phyloP scores from a whole-genome alignment of 139 green algal species.

The Micractinium conductrix region DNA sequence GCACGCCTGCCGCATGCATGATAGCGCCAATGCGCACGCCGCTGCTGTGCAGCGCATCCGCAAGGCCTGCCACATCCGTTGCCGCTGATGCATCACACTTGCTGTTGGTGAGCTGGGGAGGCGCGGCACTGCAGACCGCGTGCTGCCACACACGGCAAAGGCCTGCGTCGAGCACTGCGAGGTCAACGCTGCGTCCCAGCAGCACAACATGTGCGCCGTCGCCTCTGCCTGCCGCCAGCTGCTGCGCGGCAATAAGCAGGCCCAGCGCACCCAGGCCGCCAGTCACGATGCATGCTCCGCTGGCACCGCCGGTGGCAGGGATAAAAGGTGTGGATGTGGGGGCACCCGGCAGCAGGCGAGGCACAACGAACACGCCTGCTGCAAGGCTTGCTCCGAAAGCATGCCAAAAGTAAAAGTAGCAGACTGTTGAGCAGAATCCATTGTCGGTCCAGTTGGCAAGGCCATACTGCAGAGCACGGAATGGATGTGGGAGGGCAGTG shows the following conservation, averaged over 20 bases:
- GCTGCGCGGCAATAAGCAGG: conserved; percentile 67
- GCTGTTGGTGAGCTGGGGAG: conserved; percentile 20
- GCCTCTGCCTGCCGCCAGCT: conserved; percentile 24
- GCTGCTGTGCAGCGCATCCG: not conserved
- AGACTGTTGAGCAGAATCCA: too few species aligned
- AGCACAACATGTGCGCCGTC: conserved; percentile 1
- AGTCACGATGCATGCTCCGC: conserved; percentile 46
- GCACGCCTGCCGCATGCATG: conserved; percentile 74
- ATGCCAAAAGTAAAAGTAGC: not conserved
- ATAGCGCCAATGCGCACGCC: conserved; percentile 15
- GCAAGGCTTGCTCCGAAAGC: not conserved
- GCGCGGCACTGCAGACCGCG: too few species aligned
- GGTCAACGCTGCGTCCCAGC: conserved; percentile 5
- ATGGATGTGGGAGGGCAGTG: too few species aligned
- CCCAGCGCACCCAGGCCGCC: conserved; percentile 56
- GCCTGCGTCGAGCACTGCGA: not conserved
- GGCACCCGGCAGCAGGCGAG: conserved; percentile 3
- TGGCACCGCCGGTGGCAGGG: not conserved
- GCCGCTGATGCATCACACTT: conserved; percentile 32
- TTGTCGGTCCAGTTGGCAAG: too few species aligned
- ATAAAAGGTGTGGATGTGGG: too few species aligned
- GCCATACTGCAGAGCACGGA: too few species aligned
- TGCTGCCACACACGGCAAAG: not conserved
- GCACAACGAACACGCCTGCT: not conserved
- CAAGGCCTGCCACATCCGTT: conserved; percentile 22